Percentiles rank a stretch among this genome's conserved stretches.
Evolutionary conservation across 352 stramenopile species (phyloP).

Genomic region (Blastocystis sp.): DNA sequence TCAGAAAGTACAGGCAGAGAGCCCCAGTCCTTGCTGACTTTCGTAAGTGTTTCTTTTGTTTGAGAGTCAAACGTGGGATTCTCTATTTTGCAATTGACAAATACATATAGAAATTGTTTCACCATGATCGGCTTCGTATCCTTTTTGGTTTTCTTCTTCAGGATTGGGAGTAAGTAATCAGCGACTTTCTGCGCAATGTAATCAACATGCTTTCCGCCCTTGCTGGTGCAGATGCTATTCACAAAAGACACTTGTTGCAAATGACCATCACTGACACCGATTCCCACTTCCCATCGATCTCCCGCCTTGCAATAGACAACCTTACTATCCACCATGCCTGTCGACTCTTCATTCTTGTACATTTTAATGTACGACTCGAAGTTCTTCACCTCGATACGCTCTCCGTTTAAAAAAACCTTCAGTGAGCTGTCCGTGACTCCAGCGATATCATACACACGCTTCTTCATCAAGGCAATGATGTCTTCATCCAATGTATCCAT

Average conservation of each 20-base stretch:
- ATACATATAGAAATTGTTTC: constrained; percentile 89
- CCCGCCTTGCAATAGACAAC: constrained; percentile 76
- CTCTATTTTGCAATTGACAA: constrained; percentile 89
- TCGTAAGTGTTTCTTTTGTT: constrained; percentile 94
- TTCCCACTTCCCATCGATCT: constrained; percentile 83
- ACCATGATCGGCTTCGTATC: constrained; percentile 85
- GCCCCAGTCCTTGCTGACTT: constrained; percentile 72
- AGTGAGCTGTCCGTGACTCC: constrained; percentile 81
- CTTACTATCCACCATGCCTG: constrained; percentile 83
- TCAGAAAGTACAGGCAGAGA: constrained; percentile 74
- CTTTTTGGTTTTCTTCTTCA: constrained; percentile 84
- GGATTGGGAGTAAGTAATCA: constrained; percentile 76
- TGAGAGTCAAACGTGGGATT: constrained; percentile 95
- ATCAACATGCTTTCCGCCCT: constrained; percentile 89
- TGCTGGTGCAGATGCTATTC: constrained; percentile 90
- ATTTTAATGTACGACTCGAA: constrained; percentile 87
- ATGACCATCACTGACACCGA: constrained; percentile 81
- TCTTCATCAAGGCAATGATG: constrained; percentile 89
- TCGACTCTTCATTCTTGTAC: constrained; percentile 68
- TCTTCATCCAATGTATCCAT: constrained; percentile 81
- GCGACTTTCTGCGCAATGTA: constrained; percentile 82
- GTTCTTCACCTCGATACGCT: constrained; percentile 80
- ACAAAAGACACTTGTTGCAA: constrained; percentile 94
- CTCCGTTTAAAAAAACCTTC: constrained; percentile 84
- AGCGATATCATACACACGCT: constrained; percentile 89